Percentiles rank a stretch among this genome's conserved stretches.
Conservation (phyloP, 1,284 basidiomycete species). For the Schizophyllum amplum region DNA sequence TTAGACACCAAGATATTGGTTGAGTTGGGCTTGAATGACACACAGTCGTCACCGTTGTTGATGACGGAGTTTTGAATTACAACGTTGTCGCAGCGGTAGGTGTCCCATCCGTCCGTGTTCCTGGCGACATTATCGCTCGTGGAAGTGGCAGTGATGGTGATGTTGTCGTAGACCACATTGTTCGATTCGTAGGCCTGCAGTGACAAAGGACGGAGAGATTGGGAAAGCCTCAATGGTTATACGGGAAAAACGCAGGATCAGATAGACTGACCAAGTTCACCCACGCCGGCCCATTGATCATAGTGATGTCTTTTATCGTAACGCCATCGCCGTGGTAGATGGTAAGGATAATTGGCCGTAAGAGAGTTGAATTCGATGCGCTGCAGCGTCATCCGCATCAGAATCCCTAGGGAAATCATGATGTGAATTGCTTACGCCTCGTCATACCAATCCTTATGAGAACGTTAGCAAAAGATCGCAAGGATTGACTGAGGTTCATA, state of each 20-base stretch:
- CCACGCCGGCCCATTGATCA: constrained; percentile 42
- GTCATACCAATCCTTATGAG: constrained; percentile 36
- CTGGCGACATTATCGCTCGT: constrained; percentile 33
- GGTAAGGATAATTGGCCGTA: constrained; percentile 53
- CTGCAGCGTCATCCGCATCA: constrained; percentile 14
- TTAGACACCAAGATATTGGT: constrained; percentile 54
- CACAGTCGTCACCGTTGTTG: constrained; percentile 57
- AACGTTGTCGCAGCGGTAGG: constrained; percentile 48
- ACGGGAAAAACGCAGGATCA: no score
- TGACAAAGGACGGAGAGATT: no score
- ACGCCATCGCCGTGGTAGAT: constrained; percentile 50
- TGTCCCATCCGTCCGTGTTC: constrained; percentile 62
- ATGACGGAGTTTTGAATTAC: constrained; percentile 44
- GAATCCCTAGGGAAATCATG: background rate
- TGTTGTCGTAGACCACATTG: constrained; percentile 39
- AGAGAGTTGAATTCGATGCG: constrained; percentile 37
- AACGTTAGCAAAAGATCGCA: no score
- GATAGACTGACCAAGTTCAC: constrained; percentile 39
- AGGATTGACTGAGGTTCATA: constrained; percentile 17
- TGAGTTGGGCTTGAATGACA: constrained; percentile 57
- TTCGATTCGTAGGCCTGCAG: constrained; percentile 38
- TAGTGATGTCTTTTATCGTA: constrained; percentile 41
- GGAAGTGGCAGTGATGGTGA: constrained; percentile 35
- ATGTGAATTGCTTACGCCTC: constrained; percentile 46
- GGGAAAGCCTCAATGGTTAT: no score